A percentile compares a stretch with the other conserved stretches of the same genome.
phyloP scores from a whole-genome alignment of 352 stramenopile species.

The Pythium monospermum region DNA sequence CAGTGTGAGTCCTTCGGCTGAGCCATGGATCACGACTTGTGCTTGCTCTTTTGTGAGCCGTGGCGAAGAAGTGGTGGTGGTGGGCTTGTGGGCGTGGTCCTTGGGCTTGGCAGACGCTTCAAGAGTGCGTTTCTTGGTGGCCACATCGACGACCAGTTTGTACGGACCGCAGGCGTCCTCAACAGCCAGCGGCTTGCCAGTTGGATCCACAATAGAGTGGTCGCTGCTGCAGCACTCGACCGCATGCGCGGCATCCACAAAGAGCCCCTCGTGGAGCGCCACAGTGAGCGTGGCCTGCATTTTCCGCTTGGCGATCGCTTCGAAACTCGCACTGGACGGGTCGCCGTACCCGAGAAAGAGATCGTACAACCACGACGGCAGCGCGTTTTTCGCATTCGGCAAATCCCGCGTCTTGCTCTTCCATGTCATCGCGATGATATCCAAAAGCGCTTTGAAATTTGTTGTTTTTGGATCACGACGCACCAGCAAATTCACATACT shows the following conservation, averaged over 20 bases:
- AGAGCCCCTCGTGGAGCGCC: slow-evolving; percentile 31
- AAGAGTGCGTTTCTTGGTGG: slow-evolving; percentile 28
- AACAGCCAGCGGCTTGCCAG: slow-evolving; percentile 23
- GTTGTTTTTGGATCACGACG: slow-evolving; percentile 85
- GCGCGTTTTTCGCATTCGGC: slow-evolving; percentile 21
- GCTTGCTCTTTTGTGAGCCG: slow-evolving; percentile 93
- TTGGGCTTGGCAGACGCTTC: slow-evolving; percentile 21
- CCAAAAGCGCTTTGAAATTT: slow-evolving; percentile 94
- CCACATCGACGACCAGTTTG: slow-evolving; percentile 39
- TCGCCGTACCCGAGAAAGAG: slow-evolving; percentile 94
- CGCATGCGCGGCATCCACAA: slow-evolving; percentile 46
- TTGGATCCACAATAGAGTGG: slow-evolving; percentile 31
- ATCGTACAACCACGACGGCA: slow-evolving; percentile 94
- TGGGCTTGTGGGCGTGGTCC: neutral
- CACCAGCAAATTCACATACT: slow-evolving; percentile 94
- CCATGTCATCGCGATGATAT: slow-evolving; percentile 60
- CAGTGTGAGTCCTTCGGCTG: slow-evolving; percentile 92
- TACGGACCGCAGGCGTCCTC: slow-evolving; percentile 44
- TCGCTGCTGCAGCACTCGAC: slow-evolving; percentile 27
- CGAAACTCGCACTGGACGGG: slow-evolving; percentile 74
- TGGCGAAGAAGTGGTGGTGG: neutral
- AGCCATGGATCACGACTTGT: slow-evolving; percentile 87
- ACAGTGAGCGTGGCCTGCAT: slow-evolving; percentile 28
- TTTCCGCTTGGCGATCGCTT: slow-evolving; percentile 44
- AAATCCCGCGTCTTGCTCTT: slow-evolving; percentile 9